A percentile compares a stretch with the other conserved stretches of the same genome.
phyloP scores from a whole-genome alignment of 805 yeast genomes.

The Cyberlindnera petersonii region DNA sequence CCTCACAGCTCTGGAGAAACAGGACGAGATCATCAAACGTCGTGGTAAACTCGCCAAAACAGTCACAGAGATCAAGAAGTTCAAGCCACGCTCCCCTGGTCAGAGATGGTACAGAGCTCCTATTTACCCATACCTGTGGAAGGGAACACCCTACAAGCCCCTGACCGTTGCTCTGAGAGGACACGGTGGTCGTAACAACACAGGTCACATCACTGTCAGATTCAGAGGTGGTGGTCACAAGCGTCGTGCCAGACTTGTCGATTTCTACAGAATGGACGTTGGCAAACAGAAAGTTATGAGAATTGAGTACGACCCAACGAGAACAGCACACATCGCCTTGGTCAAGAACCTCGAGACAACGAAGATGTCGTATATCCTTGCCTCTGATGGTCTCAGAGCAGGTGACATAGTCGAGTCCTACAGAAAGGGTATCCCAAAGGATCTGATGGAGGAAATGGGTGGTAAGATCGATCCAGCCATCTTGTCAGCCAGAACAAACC shows the following conservation, averaged over 20 bases:
- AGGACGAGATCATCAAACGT: slow-evolving; percentile 65
- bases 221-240: slow-evolving; percentile 98
- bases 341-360: slow-evolving; percentile 60
- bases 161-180: slow-evolving; percentile 70
- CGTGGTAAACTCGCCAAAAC: slow-evolving; percentile 72
- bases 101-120: slow-evolving; percentile 87
- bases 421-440: slow-evolving; percentile 80
- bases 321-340: slow-evolving; percentile 91
- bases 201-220: slow-evolving; percentile 85
- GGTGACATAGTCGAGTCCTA: slow-evolving; percentile 91
- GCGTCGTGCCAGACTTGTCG: slow-evolving; percentile 80
- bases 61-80: slow-evolving; percentile 64
- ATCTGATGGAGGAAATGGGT: slow-evolving; percentile 77
- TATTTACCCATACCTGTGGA: slow-evolving; percentile 79
- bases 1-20: slow-evolving; percentile 71
- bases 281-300: slow-evolving; percentile 81
- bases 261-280: slow-evolving; percentile 58
- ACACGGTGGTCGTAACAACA: slow-evolving; percentile 84
- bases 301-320: slow-evolving; percentile 93
- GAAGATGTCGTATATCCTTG: slow-evolving; percentile 73
- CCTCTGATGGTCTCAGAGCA: slow-evolving; percentile 87
- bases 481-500: slow-evolving; percentile 78
- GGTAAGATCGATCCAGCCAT: slow-evolving; percentile 91
- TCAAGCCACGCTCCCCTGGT: slow-evolving; percentile 83
- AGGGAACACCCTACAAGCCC: slow-evolving; percentile 74